Conservation (phyloP, 129 eudicot species). For the Mikania micrantha region DNA sequence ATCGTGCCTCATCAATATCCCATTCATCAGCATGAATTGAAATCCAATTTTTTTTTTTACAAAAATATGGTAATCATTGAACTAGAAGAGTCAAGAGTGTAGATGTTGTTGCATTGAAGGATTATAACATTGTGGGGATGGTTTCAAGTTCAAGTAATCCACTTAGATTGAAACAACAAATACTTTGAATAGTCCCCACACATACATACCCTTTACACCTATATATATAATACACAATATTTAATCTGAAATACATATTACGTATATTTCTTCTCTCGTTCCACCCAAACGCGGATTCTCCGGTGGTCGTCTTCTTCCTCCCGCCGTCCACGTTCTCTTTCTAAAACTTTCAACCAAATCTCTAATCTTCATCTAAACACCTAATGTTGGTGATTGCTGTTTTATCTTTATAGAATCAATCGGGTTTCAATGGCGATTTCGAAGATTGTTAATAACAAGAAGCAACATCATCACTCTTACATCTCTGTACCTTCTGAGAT, state of each 20-base stretch:
- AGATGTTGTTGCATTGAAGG: neutral
- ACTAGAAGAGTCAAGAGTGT: no score
- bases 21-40: no score
- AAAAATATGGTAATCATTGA: no score
- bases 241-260: slow-evolving; percentile 22
- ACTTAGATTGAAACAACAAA: neutral
- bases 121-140: neutral
- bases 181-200: neutral
- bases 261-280: slow-evolving; percentile 27
- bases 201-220: neutral
- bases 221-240: neutral
- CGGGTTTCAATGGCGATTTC: slow-evolving; percentile 45
- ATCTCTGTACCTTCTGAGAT: slow-evolving; percentile 81
- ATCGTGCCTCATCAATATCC: no score
- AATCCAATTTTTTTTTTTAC: no score
- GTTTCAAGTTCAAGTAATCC: neutral
- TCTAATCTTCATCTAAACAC: neutral
- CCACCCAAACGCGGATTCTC: slow-evolving; percentile 39
- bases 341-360: slow-evolving; percentile 15
- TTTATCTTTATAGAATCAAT: no score
- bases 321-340: slow-evolving; percentile 38
- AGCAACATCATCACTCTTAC: slow-evolving; percentile 42
- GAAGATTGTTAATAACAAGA: slow-evolving; percentile 37
- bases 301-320: slow-evolving; percentile 30
- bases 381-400: no score